These are phyloP conservation scores for Tylopilus subfusipes DNA, from an alignment of 768 basidiomycete species.

Conservation along the genomic window DNA sequence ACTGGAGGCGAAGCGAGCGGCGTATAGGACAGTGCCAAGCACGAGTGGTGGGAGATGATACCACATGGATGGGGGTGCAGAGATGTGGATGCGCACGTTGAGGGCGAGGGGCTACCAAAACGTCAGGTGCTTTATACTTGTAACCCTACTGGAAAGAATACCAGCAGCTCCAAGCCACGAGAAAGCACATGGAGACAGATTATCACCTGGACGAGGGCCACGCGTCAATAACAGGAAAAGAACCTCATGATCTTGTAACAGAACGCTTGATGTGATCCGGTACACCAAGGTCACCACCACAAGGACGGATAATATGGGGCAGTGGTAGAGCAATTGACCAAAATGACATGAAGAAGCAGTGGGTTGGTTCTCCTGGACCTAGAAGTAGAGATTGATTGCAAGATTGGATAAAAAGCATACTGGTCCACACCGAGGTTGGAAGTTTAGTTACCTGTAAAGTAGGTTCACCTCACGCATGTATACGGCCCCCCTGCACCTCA, in stretches of 20 bases:
- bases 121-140: not conserved
- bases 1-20: constrained; percentile 11
- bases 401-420: not conserved
- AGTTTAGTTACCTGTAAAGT: not conserved
- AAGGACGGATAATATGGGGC: too few relatives aligned
- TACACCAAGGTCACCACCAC: too few relatives aligned
- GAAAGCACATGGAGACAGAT: not conserved
- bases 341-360: too few relatives aligned
- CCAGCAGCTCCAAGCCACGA: not conserved
- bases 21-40: constrained; percentile 2
- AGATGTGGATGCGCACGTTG: not conserved
- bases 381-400: not conserved
- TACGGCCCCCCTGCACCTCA: not conserved
- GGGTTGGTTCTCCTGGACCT: not conserved
- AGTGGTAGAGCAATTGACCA: too few relatives aligned
- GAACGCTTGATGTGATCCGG: too few relatives aligned
- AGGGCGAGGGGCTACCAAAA: not conserved
- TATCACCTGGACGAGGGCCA: too few relatives aligned
- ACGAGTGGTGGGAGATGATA: not conserved
- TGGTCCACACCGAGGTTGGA: not conserved
- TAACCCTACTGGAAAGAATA: not conserved
- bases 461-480: not conserved
- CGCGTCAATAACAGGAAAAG: too few relatives aligned
- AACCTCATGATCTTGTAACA: too few relatives aligned
- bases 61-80: not conserved